Conservation (phyloP, 225 moss, liverwort and hornwort genomes). For the Polytrichum commune region DNA sequence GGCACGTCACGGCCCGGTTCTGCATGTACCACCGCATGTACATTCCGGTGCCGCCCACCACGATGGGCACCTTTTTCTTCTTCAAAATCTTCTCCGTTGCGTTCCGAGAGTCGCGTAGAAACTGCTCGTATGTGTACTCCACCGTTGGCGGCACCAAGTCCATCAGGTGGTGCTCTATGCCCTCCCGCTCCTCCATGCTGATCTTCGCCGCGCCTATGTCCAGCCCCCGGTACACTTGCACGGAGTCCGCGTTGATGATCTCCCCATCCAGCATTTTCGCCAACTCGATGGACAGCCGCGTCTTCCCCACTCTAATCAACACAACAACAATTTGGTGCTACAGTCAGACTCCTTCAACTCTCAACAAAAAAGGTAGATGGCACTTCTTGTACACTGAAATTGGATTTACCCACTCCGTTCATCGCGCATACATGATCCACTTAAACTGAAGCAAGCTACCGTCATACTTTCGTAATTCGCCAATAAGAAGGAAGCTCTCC, state of each 20-base stretch:
- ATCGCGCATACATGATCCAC: too few species aligned
- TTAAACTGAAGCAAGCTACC: too few species aligned
- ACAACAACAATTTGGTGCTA: too few species aligned
- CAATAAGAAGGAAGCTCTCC: too few species aligned
- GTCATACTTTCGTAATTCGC: too few species aligned
- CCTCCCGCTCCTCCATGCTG: conserved; percentile 23
- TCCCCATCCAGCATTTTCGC: conserved; percentile 37
- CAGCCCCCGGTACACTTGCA: conserved; percentile 33
- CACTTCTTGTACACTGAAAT: too few species aligned
- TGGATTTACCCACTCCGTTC: too few species aligned
- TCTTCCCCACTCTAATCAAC: conserved; percentile 41
- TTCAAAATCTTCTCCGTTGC: conserved; percentile 14
- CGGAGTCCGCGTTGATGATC: conserved; percentile 28
- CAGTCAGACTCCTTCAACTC: too few species aligned
- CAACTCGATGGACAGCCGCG: conserved; percentile 34
- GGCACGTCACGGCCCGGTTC: conserved; percentile 13
- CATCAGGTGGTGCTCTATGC: conserved; percentile 43
- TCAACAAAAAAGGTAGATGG: too few species aligned
- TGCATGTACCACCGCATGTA: conserved; percentile 35
- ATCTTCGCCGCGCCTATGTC: conserved; percentile 40
- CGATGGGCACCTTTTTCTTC: conserved; percentile 19
- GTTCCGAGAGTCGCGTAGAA: conserved; percentile 13
- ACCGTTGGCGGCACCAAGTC: conserved; percentile 34
- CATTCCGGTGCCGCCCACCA: conserved; percentile 36
- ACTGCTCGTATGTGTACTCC: conserved; percentile 29